phyloP scores from a whole-genome alignment of 768 basidiomycete species.

The Boletus pseudo-olivaceus region DNA sequence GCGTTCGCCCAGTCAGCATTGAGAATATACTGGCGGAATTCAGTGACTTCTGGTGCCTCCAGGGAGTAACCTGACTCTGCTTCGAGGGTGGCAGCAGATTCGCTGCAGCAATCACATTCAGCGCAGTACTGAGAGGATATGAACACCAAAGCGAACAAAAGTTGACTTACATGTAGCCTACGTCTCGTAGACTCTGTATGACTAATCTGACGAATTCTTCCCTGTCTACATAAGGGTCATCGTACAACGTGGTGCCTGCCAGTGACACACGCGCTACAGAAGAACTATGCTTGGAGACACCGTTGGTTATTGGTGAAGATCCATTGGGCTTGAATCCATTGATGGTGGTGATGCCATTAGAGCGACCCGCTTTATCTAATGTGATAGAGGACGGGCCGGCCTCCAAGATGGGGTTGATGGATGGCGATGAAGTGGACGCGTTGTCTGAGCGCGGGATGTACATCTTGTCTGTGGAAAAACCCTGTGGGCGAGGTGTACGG shows the following conservation, averaged over 20 bases:
- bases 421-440: constrained; percentile 41
- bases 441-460: constrained; percentile 51
- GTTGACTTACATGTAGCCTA: constrained; percentile 65
- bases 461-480: constrained; percentile 42
- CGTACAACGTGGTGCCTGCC: constrained; percentile 72
- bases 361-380: constrained; percentile 30
- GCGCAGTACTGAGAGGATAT: constrained; percentile 4
- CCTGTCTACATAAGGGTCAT: constrained; percentile 74
- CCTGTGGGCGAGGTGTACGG: constrained; percentile 23
- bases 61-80: constrained; percentile 90
- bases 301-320: constrained; percentile 46
- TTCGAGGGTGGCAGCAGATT: constrained; percentile 85
- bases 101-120: constrained; percentile 43
- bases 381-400: constrained; percentile 53
- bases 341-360: constrained; percentile 41
- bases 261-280: constrained; percentile 59
- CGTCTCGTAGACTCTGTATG: constrained; percentile 85
- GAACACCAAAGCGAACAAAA: constrained; percentile 6
- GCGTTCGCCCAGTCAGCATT: constrained; percentile 81
- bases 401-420: constrained; percentile 40
- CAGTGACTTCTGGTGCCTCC: constrained; percentile 71
- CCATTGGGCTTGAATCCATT: constrained; percentile 38
- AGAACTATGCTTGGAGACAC: constrained; percentile 45
- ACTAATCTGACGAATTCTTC: constrained; percentile 90
- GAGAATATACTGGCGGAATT: constrained; percentile 77